These are phyloP conservation scores for Zygnema circumcarinatum DNA, from an alignment of 139 green algal species.

Conservation along the genomic window DNA sequence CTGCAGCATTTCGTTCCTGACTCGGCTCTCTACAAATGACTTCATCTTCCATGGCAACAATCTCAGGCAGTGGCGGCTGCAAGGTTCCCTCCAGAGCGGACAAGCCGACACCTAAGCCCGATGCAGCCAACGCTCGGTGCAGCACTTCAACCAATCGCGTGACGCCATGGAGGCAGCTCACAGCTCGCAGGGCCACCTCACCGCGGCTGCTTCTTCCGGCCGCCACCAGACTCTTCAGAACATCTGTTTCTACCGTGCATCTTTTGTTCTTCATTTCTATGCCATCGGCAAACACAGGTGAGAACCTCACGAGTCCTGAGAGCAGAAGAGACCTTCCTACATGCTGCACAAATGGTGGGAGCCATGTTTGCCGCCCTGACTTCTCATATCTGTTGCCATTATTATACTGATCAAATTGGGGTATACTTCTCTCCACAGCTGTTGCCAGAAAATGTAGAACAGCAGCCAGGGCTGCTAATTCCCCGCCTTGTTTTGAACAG, in stretches of 20 bases:
- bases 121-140: not conserved
- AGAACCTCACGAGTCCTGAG: not conserved
- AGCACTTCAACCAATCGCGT: not conserved
- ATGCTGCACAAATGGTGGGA: conserved; percentile 2
- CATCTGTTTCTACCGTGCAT: too few relatives aligned
- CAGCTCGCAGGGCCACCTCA: not conserved
- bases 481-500: not conserved
- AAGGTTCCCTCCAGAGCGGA: too few relatives aligned
- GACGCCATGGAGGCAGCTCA: not conserved
- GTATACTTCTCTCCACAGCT: not conserved
- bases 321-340: not conserved
- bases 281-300: not conserved
- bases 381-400: not conserved
- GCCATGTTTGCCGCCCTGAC: not conserved
- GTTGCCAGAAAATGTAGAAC: conserved; percentile 14
- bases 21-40: too few relatives aligned
- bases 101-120: not conserved
- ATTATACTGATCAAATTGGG: not conserved
- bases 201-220: not conserved
- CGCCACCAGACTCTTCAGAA: not conserved
- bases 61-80: too few relatives aligned
- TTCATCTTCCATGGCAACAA: too few relatives aligned
- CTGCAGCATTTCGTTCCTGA: too few relatives aligned
- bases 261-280: too few relatives aligned
- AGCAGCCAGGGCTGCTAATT: not conserved